Evolutionary conservation across 495 filamentous ascomycete species (phyloP), one percentile per base, ranked within the genome.

Genomic region (Thozetella sp.): DNA sequence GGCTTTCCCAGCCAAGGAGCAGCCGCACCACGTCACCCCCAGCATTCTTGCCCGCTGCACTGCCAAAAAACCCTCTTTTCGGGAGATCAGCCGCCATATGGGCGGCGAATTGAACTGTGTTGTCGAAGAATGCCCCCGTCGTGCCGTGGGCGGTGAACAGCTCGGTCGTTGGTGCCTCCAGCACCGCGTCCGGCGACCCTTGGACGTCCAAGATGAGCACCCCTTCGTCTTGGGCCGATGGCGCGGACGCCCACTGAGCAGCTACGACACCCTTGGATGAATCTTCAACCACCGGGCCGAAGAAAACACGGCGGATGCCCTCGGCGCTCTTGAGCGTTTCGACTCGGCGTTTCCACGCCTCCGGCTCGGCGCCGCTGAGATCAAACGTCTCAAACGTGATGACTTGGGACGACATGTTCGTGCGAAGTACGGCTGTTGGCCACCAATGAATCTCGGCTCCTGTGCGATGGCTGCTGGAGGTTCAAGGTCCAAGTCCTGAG

Each of bases 151-250:
- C 55, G 12, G 62, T 65, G 30, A 68, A 63, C 0, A 63, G 27
- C 55, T 68, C 66, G 24, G 63, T 65, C 54, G 62, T 63, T 1
- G 66, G 60, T 22, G 62, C 60, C 4, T 24, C 26, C 2, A 62
- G 22, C 2, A 43, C 53, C 1, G 55, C 10, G 11, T 22, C 24
- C 17, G 20, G 22, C 13, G 37, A 11, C 19, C 30, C 37, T 4
- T 23, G 22, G 24, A 51, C 4, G 17, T 52, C 61, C 30, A 63
- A 62, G 2, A 13, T 25, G 17, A 58, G 25, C 4, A 40, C 56
- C 40, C 55, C 55, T 15, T 51, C n/a, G 2, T 26, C 56, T 17
- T 25, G 20, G 34, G 19, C 13, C 3, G 24, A 40, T 48, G 62
- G 24, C 3, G 2, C 13, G 1, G 26, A 2, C 22, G 13, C 60